Conservation (phyloP, 345 rosid genomes). For the Combretum micranthum region DNA sequence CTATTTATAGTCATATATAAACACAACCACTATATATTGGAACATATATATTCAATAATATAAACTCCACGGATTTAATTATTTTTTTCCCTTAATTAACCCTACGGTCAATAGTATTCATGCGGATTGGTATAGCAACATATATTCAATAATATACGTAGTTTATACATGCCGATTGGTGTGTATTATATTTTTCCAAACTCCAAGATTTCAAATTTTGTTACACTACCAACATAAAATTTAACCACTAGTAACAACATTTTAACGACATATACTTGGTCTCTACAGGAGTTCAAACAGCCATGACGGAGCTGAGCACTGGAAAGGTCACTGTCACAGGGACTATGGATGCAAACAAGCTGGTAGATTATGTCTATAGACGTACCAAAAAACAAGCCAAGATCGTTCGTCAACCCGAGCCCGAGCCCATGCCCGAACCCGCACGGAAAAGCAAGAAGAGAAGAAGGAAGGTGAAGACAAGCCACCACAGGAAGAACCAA, state of each 20-base stretch:
- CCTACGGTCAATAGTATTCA: too few relatives aligned
- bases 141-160: too few relatives aligned
- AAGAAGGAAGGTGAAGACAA: constrained; percentile 26
- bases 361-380: constrained; percentile 75
- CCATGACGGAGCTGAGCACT: constrained; percentile 50
- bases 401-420: constrained; percentile 65
- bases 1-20: too few relatives aligned
- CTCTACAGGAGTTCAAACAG: constrained; percentile 69
- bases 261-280: neutral
- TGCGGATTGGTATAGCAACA: too few relatives aligned
- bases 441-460: constrained; percentile 29
- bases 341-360: constrained; percentile 75
- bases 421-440: too few relatives aligned
- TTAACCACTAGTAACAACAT: neutral
- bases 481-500: constrained; percentile 35
- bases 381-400: constrained; percentile 77
- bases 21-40: too few relatives aligned
- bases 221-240: neutral
- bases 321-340: constrained; percentile 84
- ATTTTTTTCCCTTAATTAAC: too few relatives aligned
- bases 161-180: too few relatives aligned
- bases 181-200: too few relatives aligned
- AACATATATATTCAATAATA: too few relatives aligned
- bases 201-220: too few relatives aligned
- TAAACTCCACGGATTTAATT: neutral